Evolutionary conservation across 352 stramenopile genomes (phyloP).

Genomic region (Globisporangium middletonii): DNA sequence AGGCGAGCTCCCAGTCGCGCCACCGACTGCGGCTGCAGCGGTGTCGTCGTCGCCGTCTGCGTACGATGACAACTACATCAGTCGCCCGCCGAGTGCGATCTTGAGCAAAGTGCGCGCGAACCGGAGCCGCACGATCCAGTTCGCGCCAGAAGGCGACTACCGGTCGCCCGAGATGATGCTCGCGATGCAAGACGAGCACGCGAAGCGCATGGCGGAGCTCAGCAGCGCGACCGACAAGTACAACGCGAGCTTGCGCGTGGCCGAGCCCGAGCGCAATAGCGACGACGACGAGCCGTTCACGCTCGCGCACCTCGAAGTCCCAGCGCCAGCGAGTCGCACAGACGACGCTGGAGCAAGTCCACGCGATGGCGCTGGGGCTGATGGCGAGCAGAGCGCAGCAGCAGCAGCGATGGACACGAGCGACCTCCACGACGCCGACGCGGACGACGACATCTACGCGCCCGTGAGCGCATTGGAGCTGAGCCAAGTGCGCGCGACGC

Average conservation of each 20-base stretch:
- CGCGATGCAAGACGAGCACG: slow-evolving; percentile 35
- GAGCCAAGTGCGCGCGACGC: slow-evolving; percentile 12
- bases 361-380: background rate
- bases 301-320: slow-evolving; percentile 9
- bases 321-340: background rate
- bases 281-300: slow-evolving; percentile 13
- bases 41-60: background rate
- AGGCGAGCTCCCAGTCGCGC: slow-evolving; percentile 3
- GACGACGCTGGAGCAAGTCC: slow-evolving; percentile 1
- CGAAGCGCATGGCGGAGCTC: slow-evolving; percentile 33
- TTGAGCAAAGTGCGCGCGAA: slow-evolving; percentile 41
- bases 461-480: slow-evolving; percentile 11
- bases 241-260: slow-evolving; percentile 7
- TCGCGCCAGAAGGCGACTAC: slow-evolving; percentile 25
- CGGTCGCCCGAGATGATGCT: slow-evolving; percentile 26
- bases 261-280: slow-evolving; percentile 7
- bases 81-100: slow-evolving; percentile 34
- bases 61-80: slow-evolving; percentile 16
- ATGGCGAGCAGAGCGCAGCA: background rate
- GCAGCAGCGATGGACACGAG: background rate
- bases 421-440: background rate
- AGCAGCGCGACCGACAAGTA: slow-evolving; percentile 5
- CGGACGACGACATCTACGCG: slow-evolving; percentile 7
- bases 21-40: background rate
- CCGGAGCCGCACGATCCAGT: slow-evolving; percentile 32